Conservation (phyloP, 805 yeast species). For the Lachancea sp. region DNA sequence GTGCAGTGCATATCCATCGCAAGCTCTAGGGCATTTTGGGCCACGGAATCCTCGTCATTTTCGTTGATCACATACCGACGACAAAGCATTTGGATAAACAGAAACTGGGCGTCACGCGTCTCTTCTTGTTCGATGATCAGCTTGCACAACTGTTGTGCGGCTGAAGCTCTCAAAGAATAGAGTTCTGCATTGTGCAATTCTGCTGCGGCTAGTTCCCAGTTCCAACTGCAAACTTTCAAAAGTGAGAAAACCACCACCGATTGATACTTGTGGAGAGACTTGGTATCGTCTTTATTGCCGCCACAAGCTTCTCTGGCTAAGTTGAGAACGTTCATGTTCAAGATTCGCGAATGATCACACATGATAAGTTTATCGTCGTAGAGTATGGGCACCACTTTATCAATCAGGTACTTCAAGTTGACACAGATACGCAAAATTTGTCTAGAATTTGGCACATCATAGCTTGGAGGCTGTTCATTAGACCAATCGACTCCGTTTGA, state of each 20-base stretch:
- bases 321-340: conserved; percentile 51
- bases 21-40: conserved; percentile 72
- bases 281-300: conserved; percentile 52
- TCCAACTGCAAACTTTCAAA: conserved; percentile 76
- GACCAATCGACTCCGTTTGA: conserved; percentile 7
- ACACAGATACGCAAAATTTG: conserved; percentile 65
- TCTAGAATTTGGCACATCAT: conserved; percentile 49
- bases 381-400: conserved; percentile 62
- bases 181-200: conserved; percentile 67
- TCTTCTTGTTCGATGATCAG: conserved; percentile 56
- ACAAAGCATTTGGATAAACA: conserved; percentile 71
- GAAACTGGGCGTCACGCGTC: conserved; percentile 38
- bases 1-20: conserved; percentile 84
- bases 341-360: conserved; percentile 50
- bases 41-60: conserved; percentile 53
- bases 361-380: conserved; percentile 45
- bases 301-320: conserved; percentile 73
- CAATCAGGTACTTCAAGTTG: conserved; percentile 67
- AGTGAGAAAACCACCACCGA: conserved; percentile 65
- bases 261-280: conserved; percentile 56
- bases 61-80: conserved; percentile 64
- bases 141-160: conserved; percentile 73
- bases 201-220: conserved; percentile 47
- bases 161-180: conserved; percentile 50
- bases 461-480: conserved; percentile 4